phyloP scores from a whole-genome alignment of 768 basidiomycete genomes.

The Galerina marginata region DNA sequence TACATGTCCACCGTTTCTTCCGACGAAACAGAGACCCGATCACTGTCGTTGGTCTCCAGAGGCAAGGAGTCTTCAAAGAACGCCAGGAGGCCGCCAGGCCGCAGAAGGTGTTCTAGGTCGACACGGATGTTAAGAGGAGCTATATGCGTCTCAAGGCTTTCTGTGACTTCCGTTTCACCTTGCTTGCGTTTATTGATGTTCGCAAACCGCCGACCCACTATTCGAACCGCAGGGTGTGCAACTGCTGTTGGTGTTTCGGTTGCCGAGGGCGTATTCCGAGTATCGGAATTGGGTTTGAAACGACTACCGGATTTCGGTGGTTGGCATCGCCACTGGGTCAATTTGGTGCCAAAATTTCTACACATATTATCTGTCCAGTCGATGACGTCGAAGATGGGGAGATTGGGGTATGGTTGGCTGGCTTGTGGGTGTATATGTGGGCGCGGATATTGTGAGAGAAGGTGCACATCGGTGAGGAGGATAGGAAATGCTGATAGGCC shows the following conservation, averaged over 20 bases:
- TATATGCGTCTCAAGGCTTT: constrained; percentile 46
- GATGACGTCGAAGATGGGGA: constrained; percentile 62
- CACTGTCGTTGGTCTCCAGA: not conserved
- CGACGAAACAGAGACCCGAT: constrained; percentile 12
- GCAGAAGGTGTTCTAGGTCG: constrained; percentile 58
- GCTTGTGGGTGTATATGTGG: constrained; percentile 47
- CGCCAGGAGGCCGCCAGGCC: constrained; percentile 42
- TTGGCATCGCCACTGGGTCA: constrained; percentile 68
- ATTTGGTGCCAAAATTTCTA: constrained; percentile 49
- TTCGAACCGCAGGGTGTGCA: not conserved
- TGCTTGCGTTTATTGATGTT: not conserved
- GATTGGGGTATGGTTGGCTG: constrained; percentile 24
- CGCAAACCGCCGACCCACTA: constrained; percentile 6
- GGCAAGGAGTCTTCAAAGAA: constrained; percentile 39
- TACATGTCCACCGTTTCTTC: constrained; percentile 15
- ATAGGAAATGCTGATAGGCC: constrained; percentile 60
- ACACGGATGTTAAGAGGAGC: constrained; percentile 79
- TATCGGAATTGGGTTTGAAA: not conserved
- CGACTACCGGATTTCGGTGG: constrained; percentile 22
- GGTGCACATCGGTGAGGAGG: constrained; percentile 73
- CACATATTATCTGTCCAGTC: constrained; percentile 65
- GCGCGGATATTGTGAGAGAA: constrained; percentile 60
- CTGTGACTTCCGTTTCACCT: not conserved
- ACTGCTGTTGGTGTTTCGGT: not conserved
- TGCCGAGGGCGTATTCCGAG: not conserved